Percentiles rank a stretch among this genome's conserved stretches.
These are phyloP conservation scores for Bruguiera parviflora DNA, from an alignment of 345 rosid species.

Conservation along the genomic window DNA sequence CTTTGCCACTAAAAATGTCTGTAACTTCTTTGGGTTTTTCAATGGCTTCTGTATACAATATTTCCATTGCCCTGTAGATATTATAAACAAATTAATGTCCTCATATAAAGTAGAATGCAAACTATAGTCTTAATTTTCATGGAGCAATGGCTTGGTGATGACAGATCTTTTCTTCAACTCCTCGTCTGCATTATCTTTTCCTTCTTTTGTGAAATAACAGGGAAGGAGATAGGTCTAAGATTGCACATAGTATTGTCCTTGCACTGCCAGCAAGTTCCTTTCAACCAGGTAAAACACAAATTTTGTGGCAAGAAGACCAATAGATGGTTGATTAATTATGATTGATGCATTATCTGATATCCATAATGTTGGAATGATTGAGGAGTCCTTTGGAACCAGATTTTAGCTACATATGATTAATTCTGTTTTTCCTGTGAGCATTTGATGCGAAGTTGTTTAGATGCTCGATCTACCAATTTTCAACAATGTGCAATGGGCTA, in stretches of 20 bases:
- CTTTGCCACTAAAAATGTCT: background rate
- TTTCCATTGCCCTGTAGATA: too few species aligned
- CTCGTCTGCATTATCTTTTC: background rate
- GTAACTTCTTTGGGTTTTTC: too few species aligned
- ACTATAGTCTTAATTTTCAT: background rate
- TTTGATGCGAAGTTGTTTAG: background rate
- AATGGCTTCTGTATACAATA: too few species aligned
- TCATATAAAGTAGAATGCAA: too few species aligned
- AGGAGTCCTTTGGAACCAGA: background rate
- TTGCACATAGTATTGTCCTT: slow-evolving; percentile 13
- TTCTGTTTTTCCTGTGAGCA: background rate
- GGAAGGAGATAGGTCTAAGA: slow-evolving; percentile 4
- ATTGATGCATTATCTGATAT: background rate
- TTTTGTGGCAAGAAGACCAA: too few species aligned
- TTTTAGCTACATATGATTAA: background rate
- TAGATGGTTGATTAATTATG: background rate
- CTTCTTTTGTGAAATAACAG: slow-evolving; percentile 14
- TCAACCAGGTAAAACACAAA: slow-evolving; percentile 16
- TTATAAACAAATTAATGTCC: too few species aligned
- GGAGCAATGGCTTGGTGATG: too few species aligned
- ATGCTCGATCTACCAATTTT: background rate
- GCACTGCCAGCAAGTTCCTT: slow-evolving; percentile 11
- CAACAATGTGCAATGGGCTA: background rate
- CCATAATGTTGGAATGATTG: background rate
- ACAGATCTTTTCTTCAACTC: background rate